Conservation (phyloP, 2,329 filamentous ascomycete genomes). For the Colletotrichum sp. region DNA sequence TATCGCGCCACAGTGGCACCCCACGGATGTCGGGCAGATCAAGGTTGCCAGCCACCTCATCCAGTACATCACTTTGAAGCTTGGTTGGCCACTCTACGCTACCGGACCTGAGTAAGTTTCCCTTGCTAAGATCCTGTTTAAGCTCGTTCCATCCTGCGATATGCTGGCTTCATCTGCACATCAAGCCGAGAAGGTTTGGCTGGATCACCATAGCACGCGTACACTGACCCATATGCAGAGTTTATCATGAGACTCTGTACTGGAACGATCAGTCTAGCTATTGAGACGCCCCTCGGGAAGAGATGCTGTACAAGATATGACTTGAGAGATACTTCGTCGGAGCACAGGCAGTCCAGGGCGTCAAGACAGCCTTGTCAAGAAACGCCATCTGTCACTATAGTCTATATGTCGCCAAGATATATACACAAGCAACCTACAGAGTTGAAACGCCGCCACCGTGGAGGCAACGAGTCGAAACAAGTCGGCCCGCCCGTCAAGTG, state of each 20-base stretch:
- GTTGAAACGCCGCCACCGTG: constrained; percentile 14
- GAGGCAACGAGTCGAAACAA: constrained; percentile 11
- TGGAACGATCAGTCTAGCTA: constrained; percentile 57
- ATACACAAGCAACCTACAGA: not conserved
- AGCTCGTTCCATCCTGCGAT: not conserved
- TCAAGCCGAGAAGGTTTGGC: not conserved
- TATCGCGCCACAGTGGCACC: constrained; percentile 62
- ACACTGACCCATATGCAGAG: constrained; percentile 26
- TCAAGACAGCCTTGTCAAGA: constrained; percentile 6
- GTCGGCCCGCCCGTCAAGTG: constrained; percentile 1
- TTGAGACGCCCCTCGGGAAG: constrained; percentile 26
- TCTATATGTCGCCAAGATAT: constrained; percentile 5
- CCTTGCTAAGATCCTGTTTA: constrained; percentile 27
- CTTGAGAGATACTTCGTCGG: not conserved
- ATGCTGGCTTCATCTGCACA: not conserved
- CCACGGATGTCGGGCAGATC: constrained; percentile 65
- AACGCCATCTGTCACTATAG: constrained; percentile 10
- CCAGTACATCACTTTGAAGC: constrained; percentile 60
- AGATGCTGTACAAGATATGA: not conserved
- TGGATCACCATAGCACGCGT: not conserved
- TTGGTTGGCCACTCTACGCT: constrained; percentile 61
- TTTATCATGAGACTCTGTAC: constrained; percentile 53
- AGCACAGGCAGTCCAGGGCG: not conserved
- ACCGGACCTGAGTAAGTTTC: constrained; percentile 58
- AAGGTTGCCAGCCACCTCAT: constrained; percentile 66